phyloP scores from a whole-genome alignment of 768 basidiomycete species.

The Kwoniella pini region DNA sequence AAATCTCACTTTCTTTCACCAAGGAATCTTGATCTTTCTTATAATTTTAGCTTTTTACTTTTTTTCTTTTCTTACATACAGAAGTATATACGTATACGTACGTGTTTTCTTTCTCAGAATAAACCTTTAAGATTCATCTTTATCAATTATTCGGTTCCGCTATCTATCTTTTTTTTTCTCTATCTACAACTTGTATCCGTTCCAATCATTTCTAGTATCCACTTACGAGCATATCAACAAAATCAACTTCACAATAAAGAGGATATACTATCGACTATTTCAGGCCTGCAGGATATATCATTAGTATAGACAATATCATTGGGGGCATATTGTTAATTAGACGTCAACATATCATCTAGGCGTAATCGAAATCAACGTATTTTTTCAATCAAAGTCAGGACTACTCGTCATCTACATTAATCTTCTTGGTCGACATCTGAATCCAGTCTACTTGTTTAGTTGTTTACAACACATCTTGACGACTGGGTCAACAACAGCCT shows the following conservation, averaged over 20 bases:
- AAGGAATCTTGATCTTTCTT: too few relatives aligned
- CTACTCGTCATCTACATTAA: background rate
- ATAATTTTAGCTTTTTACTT: too few relatives aligned
- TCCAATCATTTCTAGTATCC: background rate
- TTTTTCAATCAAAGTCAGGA: background rate
- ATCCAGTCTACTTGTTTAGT: background rate
- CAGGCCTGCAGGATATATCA: too few relatives aligned
- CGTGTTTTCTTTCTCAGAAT: background rate
- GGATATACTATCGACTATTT: too few relatives aligned
- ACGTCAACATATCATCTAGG: background rate
- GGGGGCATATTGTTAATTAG: too few relatives aligned
- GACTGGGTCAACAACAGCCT: background rate
- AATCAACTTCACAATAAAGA: too few relatives aligned
- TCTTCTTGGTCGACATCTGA: background rate
- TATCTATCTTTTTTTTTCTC: background rate
- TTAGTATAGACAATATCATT: too few relatives aligned
- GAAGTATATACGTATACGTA: background rate
- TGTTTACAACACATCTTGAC: background rate
- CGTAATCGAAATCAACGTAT: background rate
- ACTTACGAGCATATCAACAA: background rate
- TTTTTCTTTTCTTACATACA: too few relatives aligned
- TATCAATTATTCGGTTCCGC: constrained; percentile 12
- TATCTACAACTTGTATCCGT: background rate
- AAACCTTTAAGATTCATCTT: too few relatives aligned
- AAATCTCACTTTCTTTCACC: too few relatives aligned